Evolutionary conservation across 2,329 filamentous ascomycete genomes (phyloP), one percentile per base, ranked within the genome.

Genomic region (Pseudogymnoascus sp.): DNA sequence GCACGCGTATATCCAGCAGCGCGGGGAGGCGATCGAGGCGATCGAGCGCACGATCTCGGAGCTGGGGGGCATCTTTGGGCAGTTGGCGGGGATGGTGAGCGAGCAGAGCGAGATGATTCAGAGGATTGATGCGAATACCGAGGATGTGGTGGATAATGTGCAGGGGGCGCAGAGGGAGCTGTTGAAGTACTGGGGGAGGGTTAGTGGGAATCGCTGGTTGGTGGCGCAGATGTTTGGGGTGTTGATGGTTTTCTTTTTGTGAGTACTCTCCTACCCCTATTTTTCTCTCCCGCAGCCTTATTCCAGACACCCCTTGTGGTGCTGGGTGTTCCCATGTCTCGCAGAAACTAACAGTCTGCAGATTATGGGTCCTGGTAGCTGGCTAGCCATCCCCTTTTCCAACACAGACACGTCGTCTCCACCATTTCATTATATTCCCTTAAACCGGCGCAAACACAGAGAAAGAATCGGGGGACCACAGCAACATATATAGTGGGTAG

Each of bases 71-170:
- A 97, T 97, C 65, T 97, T 97, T 73, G 91, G 92, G 7, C 93
- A 99, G 75, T 79, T 99, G 59, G 93, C 94, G 37, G 87, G 91
- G 68, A 97, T 99, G 94, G 94, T 99, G 31, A 91, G 89, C 62
- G 93, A 99, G 74, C 94, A 99, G 77, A 91, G 90, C 65, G 94
- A 97, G 76, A 96, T 96, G 89, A 96, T 99, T 67, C 91, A 97
- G 76, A 83, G 93, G 59, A 97, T 97, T 72, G 93, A 97, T 71
- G 93, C 93, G 67, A 97, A 97, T 75, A 97, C 93, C 1, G 94
- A 99, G 72, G 92, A 97, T 69, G 91, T 99, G 5, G 93, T 99
- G 62, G 93, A 97, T 72, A 99, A 99, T 70, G 93, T 99, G n/a
- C 86, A 96, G 72, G 94, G 94, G 16, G 94, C 94, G 5, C 94